A percentile compares a stretch with the other conserved stretches of the same genome.
Evolutionary conservation across 2,329 filamentous ascomycete species (phyloP).

Genomic region (Paecilomyces variotii): DNA sequence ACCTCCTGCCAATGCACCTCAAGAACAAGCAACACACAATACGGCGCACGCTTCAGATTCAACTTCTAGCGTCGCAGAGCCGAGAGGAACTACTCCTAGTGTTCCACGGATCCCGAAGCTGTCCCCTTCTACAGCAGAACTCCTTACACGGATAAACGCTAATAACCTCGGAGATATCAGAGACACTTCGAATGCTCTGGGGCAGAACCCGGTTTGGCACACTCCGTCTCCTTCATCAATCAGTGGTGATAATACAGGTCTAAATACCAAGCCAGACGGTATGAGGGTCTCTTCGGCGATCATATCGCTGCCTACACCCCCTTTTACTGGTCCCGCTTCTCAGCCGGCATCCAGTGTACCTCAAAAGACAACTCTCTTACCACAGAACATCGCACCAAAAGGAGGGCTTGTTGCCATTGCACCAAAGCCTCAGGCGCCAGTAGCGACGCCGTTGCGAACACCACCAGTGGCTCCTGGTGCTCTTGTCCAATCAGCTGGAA

Average conservation of each 20-base stretch:
- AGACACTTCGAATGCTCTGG: conserved; percentile 4
- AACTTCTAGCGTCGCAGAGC: conserved; percentile 2
- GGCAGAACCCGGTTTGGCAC: conserved; percentile 2
- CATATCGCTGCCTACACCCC: conserved; percentile 16
- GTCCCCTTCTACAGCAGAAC: conserved; percentile 18
- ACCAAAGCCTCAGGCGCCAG: conserved; percentile 6
- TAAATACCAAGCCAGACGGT: conserved; percentile 4
- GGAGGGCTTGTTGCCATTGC: conserved; percentile 7
- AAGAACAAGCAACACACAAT: background rate
- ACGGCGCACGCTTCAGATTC: conserved; percentile 4
- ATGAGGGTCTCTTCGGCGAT: conserved; percentile 19
- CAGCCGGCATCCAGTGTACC: conserved; percentile 5
- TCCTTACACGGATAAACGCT: conserved; percentile 16
- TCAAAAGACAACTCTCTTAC: conserved; percentile 1
- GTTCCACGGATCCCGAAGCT: conserved; percentile 14
- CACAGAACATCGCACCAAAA: conserved; percentile 3
- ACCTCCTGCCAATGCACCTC: conserved; percentile 3
- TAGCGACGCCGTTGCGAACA: background rate
- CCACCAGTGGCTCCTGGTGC: conserved; percentile 1
- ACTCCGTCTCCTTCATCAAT: background rate
- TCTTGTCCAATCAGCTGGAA: background rate
- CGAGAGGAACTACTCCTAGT: conserved; percentile 7
- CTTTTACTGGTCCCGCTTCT: conserved; percentile 12
- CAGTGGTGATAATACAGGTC: background rate
- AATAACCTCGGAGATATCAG: conserved; percentile 10